Percentiles rank a stretch among this genome's conserved stretches.
These are phyloP conservation scores for Tetrapisispora taiwanensis DNA, from an alignment of 805 yeast genomes.

Conservation along the genomic window DNA sequence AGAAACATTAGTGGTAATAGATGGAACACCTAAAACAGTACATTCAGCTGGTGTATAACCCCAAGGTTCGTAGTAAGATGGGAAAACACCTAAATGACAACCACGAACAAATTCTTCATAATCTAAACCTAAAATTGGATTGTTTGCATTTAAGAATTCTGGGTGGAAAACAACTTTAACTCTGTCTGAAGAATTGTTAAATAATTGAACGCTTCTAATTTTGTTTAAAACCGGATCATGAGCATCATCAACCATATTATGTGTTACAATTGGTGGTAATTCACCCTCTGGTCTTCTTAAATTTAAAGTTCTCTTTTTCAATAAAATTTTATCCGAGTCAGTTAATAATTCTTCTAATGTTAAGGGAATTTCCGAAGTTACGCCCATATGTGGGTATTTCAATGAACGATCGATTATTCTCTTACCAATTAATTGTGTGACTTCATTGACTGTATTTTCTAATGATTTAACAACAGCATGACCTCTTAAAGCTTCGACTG, in stretches of 20 bases:
- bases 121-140: slow-evolving; percentile 86
- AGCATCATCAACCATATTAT: slow-evolving; percentile 89
- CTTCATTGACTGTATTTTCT: slow-evolving; percentile 80
- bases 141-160: slow-evolving; percentile 87
- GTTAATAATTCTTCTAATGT: slow-evolving; percentile 70
- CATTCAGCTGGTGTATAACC: slow-evolving; percentile 99
- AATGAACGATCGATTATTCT: slow-evolving; percentile 87
- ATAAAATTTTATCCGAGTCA: slow-evolving; percentile 77
- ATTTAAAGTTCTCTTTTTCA: slow-evolving; percentile 88
- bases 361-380: slow-evolving; percentile 60
- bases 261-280: slow-evolving; percentile 93
- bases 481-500: slow-evolving; percentile 90
- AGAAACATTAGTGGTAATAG: slow-evolving; percentile 88
- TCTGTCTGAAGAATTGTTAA: slow-evolving; percentile 80
- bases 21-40: slow-evolving; percentile 99
- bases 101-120: slow-evolving; percentile 97
- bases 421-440: slow-evolving; percentile 75
- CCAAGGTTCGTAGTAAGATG: slow-evolving; percentile 98
- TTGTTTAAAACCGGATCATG: slow-evolving; percentile 86
- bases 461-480: slow-evolving; percentile 92
- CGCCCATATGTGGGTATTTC: slow-evolving; percentile 39
- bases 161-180: slow-evolving; percentile 97
- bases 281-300: slow-evolving; percentile 62
- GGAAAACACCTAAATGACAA: slow-evolving; percentile 96
- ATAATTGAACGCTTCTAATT: slow-evolving; percentile 81